Evolutionary conservation across 192 early-diverging fungal genomes (phyloP).

Genomic region (Pilaira anomala): DNA sequence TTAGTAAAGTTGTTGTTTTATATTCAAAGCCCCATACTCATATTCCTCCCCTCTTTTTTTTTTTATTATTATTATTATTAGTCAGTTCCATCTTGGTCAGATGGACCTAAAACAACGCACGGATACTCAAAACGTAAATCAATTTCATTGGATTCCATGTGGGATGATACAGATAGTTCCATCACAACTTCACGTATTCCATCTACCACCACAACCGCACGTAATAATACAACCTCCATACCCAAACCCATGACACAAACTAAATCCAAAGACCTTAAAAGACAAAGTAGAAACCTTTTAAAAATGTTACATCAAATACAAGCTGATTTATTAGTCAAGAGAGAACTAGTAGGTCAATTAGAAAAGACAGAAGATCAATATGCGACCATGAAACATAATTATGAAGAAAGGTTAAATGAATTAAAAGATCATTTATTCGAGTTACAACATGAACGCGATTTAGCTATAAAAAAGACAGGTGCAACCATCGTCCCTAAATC

Average conservation of each 20-base stretch:
- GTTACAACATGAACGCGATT: slow-evolving; percentile 54
- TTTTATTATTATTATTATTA: slow-evolving; percentile 4
- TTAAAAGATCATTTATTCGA: slow-evolving; percentile 53
- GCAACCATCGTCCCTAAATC: background rate
- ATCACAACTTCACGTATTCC: slow-evolving; percentile 7
- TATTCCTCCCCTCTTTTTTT: background rate
- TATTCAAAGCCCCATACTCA: background rate
- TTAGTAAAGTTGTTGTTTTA: slow-evolving; percentile 16
- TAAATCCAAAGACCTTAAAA: background rate
- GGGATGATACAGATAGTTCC: slow-evolving; percentile 26
- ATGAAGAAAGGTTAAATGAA: slow-evolving; percentile 64
- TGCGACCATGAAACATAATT: slow-evolving; percentile 51
- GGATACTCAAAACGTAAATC: slow-evolving; percentile 20
- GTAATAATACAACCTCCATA: background rate
- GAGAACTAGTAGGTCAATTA: slow-evolving; percentile 52
- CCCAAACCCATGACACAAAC: background rate
- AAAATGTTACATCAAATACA: slow-evolving; percentile 56
- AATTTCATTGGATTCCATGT: slow-evolving; percentile 21
- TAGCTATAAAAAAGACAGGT: slow-evolving; percentile 36
- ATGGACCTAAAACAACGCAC: slow-evolving; percentile 19
- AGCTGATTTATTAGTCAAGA: slow-evolving; percentile 49
- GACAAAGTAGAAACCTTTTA: slow-evolving; percentile 20
- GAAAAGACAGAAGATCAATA: slow-evolving; percentile 53
- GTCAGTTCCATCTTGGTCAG: slow-evolving; percentile 35
- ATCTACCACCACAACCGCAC: background rate